These are phyloP conservation scores for Asterionellopsis glacialis DNA, from an alignment of 108 stramenopile species.

Conservation along the genomic window DNA sequence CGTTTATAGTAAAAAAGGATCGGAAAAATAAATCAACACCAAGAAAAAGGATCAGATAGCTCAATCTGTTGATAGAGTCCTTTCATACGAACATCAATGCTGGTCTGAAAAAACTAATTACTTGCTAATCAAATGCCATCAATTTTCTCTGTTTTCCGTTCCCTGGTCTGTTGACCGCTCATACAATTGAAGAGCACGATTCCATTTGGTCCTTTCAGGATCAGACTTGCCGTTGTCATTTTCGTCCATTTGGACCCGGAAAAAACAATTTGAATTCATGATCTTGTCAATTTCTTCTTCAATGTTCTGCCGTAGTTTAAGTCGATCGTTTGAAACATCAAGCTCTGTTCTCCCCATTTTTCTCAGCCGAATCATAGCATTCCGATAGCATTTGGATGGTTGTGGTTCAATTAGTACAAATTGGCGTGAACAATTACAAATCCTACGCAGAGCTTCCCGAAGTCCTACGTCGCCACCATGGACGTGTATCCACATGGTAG, in stretches of 20 bases:
- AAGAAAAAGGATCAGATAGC: too few relatives aligned
- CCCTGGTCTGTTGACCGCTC: not conserved
- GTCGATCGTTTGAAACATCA: conserved; percentile 25
- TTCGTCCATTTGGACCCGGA: conserved; percentile 15
- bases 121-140: too few relatives aligned
- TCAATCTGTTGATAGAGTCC: too few relatives aligned
- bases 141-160: not conserved
- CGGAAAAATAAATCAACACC: too few relatives aligned
- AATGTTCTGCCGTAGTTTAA: conserved; percentile 33
- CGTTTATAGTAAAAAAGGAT: too few relatives aligned
- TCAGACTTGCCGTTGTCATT: not conserved
- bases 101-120: too few relatives aligned
- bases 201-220: conserved; percentile 1
- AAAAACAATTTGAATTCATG: conserved; percentile 23
- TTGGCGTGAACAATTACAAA: conserved; percentile 32
- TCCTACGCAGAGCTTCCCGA: conserved; percentile 21
- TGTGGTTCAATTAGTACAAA: conserved; percentile 54
- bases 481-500: conserved; percentile 60
- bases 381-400: conserved; percentile 42
- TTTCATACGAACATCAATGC: too few relatives aligned
- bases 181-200: conserved; percentile 11
- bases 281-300: conserved; percentile 42
- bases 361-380: conserved; percentile 36
- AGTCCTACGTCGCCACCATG: conserved; percentile 47
- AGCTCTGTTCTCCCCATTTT: conserved; percentile 45